Conservation (phyloP, 805 yeast species). For the Wickerhamiella sergipiensis region DNA sequence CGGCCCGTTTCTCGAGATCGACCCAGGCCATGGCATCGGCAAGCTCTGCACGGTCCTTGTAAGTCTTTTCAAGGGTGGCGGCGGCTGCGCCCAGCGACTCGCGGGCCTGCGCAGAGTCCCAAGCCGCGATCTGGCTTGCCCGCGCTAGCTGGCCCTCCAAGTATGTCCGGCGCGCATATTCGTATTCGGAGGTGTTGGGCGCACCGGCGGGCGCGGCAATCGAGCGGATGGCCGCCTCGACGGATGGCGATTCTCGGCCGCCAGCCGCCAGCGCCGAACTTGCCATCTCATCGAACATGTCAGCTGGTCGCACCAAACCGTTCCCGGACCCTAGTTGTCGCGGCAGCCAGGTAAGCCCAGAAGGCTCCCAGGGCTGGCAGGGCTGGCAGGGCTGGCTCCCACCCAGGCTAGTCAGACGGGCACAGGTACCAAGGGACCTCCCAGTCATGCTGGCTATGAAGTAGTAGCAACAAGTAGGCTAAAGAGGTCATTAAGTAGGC, state of each 20-base stretch:
- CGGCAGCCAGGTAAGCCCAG: not conserved
- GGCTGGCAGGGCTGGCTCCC: too few species aligned
- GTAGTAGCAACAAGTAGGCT: too few species aligned
- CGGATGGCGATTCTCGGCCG: not conserved
- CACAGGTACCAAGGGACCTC: too few species aligned
- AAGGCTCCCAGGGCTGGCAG: too few species aligned
- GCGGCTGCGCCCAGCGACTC: not conserved
- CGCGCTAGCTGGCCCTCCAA: not conserved
- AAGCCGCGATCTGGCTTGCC: not conserved
- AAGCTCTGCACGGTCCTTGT: not conserved
- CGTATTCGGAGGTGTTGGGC: not conserved
- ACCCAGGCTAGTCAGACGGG: too few species aligned
- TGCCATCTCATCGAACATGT: slow-evolving; percentile 13
- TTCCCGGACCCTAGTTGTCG: not conserved
- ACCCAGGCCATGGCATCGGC: not conserved
- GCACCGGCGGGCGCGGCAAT: slow-evolving; percentile 1
- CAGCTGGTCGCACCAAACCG: not conserved
- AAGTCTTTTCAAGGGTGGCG: not conserved
- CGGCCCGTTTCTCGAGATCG: not conserved
- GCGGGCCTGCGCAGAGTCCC: not conserved
- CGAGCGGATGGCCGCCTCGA: slow-evolving; percentile 1
- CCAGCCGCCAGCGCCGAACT: slow-evolving; percentile 11
- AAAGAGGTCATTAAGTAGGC: too few species aligned
- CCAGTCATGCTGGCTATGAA: too few species aligned
- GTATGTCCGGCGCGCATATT: not conserved